Evolutionary conservation across 2,329 filamentous ascomycete genomes (phyloP).

Genomic region (Penicillium digitatum): DNA sequence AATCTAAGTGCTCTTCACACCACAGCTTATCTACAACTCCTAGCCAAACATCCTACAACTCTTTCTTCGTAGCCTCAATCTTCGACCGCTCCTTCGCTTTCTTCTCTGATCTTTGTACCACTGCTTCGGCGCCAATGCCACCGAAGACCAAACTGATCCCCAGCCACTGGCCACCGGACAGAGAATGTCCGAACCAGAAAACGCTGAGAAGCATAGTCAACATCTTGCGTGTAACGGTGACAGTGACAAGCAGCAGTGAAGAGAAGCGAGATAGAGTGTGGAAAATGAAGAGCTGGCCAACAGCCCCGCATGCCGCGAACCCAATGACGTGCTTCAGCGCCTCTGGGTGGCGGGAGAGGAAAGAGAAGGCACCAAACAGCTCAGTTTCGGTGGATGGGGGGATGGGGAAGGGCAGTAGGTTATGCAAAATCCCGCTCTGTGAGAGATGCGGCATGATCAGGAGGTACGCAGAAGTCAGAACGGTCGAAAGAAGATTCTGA

Average conservation of each 20-base stretch:
- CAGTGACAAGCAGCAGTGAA: conserved; percentile 85
- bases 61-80: conserved; percentile 35
- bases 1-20: not conserved
- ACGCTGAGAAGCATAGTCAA: conserved; percentile 97
- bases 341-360: conserved; percentile 72
- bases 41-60: conserved; percentile 16
- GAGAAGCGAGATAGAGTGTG: conserved; percentile 92
- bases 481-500: conserved; percentile 81
- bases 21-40: not conserved
- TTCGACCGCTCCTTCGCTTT: conserved; percentile 68
- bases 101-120: conserved; percentile 79
- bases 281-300: conserved; percentile 97
- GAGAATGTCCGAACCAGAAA: conserved; percentile 83
- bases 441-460: conserved; percentile 76
- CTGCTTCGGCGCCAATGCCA: conserved; percentile 85
- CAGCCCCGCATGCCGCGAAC: conserved; percentile 82
- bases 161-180: conserved; percentile 87
- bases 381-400: conserved; percentile 63
- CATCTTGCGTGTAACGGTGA: conserved; percentile 98
- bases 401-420: conserved; percentile 62
- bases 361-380: conserved; percentile 71
- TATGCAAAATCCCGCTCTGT: conserved; percentile 59
- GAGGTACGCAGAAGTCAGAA: conserved; percentile 73
- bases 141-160: conserved; percentile 92
- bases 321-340: conserved; percentile 85